A percentile compares a stretch with the other conserved stretches of the same genome.
Evolutionary conservation across 352 stramenopile species (phyloP).

Genomic region (Blastocystis sp.): DNA sequence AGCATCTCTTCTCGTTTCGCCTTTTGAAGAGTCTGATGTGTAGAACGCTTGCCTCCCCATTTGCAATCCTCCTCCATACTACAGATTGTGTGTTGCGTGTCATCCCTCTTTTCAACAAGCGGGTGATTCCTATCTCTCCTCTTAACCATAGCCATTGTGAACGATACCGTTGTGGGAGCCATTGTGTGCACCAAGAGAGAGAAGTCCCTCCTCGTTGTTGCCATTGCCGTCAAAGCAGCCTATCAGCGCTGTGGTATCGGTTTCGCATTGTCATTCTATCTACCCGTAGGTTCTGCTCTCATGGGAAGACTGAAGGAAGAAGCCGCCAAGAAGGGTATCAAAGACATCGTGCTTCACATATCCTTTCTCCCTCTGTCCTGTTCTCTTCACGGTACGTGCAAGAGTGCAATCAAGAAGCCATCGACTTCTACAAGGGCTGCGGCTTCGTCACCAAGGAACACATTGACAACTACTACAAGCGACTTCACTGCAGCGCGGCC

Average conservation of each 20-base stretch:
- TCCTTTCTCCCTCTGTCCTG: not conserved
- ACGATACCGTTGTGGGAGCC: constrained; percentile 6
- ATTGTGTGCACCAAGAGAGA: not conserved
- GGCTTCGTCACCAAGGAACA: constrained; percentile 11
- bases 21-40: not conserved
- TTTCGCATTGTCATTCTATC: not conserved
- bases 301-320: not conserved
- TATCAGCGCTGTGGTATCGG: constrained; percentile 47
- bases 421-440: constrained; percentile 14
- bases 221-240: constrained; percentile 49
- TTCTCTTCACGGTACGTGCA: constrained; percentile 32
- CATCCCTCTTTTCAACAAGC: constrained; percentile 32
- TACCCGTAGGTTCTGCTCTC: not conserved
- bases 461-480: constrained; percentile 26
- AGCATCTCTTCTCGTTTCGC: constrained; percentile 9
- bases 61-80: constrained; percentile 26
- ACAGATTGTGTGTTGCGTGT: not conserved
- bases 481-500: not conserved
- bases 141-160: constrained; percentile 4
- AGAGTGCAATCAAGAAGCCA: constrained; percentile 3
- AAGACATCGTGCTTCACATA: constrained; percentile 36
- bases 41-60: constrained; percentile 26
- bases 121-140: not conserved
- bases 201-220: not conserved
- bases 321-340: not conserved